Conservation (phyloP, 192 early-diverging fungal species). For the Linderina pennispora region DNA sequence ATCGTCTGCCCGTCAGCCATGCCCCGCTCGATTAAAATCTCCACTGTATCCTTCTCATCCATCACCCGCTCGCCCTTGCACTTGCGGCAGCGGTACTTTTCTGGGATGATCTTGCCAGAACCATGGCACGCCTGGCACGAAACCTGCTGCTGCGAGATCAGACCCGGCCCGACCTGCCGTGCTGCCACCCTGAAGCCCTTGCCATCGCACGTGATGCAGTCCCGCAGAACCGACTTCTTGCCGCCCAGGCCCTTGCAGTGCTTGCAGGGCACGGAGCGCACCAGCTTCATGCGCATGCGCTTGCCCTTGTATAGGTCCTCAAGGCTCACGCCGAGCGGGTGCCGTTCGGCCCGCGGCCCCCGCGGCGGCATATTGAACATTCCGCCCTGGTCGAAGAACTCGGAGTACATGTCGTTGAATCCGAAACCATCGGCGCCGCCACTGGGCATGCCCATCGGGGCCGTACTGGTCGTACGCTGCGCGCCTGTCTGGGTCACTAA, state of each 20-base stretch:
- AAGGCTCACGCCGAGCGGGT: conserved; percentile 54
- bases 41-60: conserved; percentile 84
- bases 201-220: conserved; percentile 38
- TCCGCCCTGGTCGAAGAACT: conserved; percentile 14
- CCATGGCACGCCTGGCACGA: conserved; percentile 59
- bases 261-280: conserved; percentile 34
- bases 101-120: conserved; percentile 78
- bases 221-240: conserved; percentile 23
- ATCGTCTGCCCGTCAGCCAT: conserved; percentile 89
- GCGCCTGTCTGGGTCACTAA: conserved; percentile 61
- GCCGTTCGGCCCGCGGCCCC: conserved; percentile 11
- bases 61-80: conserved; percentile 87
- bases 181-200: conserved; percentile 17
- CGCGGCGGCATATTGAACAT: conserved; percentile 14
- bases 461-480: conserved; percentile 75
- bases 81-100: conserved; percentile 85
- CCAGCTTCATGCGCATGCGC: conserved; percentile 54
- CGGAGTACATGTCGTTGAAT: conserved; percentile 15
- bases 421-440: conserved; percentile 45
- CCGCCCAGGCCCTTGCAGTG: conserved; percentile 41
- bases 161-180: conserved; percentile 27
- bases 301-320: conserved; percentile 74
- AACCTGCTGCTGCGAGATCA: conserved; percentile 68
- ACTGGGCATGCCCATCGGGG: conserved; percentile 4
- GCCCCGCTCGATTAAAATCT: conserved; percentile 91